Percentiles rank a stretch among this genome's conserved stretches.
phyloP scores from a whole-genome alignment of 495 filamentous ascomycete genomes.

The Penicillium alfredii region DNA sequence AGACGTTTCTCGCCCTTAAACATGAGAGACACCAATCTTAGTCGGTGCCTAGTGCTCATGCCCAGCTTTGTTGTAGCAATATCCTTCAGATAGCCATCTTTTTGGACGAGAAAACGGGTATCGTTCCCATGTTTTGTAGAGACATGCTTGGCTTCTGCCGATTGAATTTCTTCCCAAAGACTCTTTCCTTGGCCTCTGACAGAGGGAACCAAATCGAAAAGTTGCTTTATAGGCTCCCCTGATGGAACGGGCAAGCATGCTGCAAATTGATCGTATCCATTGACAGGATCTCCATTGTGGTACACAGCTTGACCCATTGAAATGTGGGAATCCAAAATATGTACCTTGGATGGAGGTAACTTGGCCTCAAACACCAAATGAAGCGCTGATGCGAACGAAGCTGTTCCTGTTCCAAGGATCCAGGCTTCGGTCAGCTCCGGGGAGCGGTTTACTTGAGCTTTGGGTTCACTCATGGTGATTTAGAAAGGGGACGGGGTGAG shows the following conservation, averaged over 20 bases:
- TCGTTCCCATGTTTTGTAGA: neutral
- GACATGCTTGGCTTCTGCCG: neutral
- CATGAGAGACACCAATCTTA: conserved; percentile 3
- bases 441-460: neutral
- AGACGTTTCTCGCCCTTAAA: conserved; percentile 8
- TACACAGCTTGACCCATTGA: conserved; percentile 29
- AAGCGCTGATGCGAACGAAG: conserved; percentile 36
- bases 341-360: conserved; percentile 32
- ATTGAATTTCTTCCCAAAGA: conserved; percentile 22
- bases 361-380: conserved; percentile 41
- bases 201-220: conserved; percentile 33
- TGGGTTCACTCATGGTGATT: neutral
- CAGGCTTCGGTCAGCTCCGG: conserved; percentile 11
- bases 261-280: conserved; percentile 35
- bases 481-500: too few relatives aligned
- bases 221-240: conserved; percentile 29
- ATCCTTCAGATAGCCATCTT: neutral
- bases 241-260: conserved; percentile 34
- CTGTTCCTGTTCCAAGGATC: conserved; percentile 38
- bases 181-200: conserved; percentile 16
- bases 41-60: conserved; percentile 1
- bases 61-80: neutral
- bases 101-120: conserved; percentile 14
- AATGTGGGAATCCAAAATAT: conserved; percentile 34
- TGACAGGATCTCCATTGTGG: conserved; percentile 26